These are phyloP conservation scores for Chrysoporthe puriensis DNA, from an alignment of 2,329 filamentous ascomycete species.

Conservation along the genomic window DNA sequence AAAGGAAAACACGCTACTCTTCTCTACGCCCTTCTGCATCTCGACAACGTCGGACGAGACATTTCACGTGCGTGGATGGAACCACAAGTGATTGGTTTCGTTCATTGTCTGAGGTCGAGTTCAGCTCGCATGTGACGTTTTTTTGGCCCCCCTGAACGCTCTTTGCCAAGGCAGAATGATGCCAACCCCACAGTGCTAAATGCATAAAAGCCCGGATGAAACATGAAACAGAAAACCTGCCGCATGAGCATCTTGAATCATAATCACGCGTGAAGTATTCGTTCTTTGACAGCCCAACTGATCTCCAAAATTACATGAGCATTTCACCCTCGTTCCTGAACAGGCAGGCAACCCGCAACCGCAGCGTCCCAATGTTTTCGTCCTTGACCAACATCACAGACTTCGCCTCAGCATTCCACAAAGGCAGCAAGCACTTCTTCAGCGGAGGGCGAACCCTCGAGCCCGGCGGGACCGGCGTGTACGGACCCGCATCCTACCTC, in stretches of 20 bases:
- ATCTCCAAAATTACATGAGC: not conserved
- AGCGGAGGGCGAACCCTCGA: not conserved
- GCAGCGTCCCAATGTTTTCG: constrained; percentile 1
- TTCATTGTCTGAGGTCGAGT: not conserved
- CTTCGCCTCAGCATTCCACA: constrained; percentile 16
- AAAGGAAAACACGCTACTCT: not conserved
- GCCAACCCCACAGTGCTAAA: not conserved
- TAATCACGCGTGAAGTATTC: not conserved
- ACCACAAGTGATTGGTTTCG: no score
- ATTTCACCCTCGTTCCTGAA: not conserved
- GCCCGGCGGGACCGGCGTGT: constrained; percentile 13
- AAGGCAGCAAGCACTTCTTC: constrained; percentile 18
- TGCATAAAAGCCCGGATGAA: not conserved
- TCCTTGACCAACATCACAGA: constrained; percentile 16
- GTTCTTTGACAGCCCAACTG: not conserved
- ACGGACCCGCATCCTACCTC: constrained; percentile 8
- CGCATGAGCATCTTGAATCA: no score
- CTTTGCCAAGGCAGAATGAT: not conserved
- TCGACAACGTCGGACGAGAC: not conserved
- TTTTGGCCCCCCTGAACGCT: not conserved
- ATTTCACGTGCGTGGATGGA: not conserved
- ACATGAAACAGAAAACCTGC: not conserved
- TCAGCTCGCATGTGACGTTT: not conserved
- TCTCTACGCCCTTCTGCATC: not conserved
- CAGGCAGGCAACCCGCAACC: not conserved